Conservation (phyloP, 2,329 filamentous ascomycete species). For the Corniculantispora saksenae region DNA sequence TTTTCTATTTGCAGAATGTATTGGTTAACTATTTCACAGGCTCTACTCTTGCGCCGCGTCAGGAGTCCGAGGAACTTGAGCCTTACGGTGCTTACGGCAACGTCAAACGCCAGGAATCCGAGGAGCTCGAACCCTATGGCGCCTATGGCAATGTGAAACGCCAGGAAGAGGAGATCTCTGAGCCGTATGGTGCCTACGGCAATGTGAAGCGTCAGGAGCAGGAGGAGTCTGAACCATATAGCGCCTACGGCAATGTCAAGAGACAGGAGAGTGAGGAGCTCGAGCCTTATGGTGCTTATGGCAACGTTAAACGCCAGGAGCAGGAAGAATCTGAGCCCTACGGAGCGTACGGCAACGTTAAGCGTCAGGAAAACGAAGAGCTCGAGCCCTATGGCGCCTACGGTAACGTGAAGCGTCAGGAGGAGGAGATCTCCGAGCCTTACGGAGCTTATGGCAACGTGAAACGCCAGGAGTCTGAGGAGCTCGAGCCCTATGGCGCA, state of each 20-base stretch:
- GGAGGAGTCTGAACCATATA: not conserved
- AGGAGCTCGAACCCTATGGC: not conserved
- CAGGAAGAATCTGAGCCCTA: not conserved
- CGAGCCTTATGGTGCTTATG: conserved; percentile 1
- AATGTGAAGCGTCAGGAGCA: not conserved
- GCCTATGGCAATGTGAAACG: not conserved
- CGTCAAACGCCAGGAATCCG: not conserved
- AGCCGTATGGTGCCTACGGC: not conserved
- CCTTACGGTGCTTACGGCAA: conserved; percentile 5
- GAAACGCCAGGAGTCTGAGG: not conserved
- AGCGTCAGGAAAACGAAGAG: not conserved
- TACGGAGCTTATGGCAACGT: not conserved
- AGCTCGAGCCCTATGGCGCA: not conserved
- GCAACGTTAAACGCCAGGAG: not conserved
- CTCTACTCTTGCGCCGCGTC: conserved; percentile 2
- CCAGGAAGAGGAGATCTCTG: not conserved
- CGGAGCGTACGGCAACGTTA: not conserved
- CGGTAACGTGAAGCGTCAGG: not conserved
- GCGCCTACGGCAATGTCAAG: not conserved
- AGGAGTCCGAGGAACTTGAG: not conserved
- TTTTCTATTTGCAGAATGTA: not conserved
- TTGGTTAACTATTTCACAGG: not conserved
- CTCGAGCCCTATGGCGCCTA: not conserved
- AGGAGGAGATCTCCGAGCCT: not conserved
- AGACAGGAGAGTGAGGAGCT: not conserved